Base-by-base conservation (phyloP, 345 rosid genomes). In the Aethionema arabicum region DNA sequence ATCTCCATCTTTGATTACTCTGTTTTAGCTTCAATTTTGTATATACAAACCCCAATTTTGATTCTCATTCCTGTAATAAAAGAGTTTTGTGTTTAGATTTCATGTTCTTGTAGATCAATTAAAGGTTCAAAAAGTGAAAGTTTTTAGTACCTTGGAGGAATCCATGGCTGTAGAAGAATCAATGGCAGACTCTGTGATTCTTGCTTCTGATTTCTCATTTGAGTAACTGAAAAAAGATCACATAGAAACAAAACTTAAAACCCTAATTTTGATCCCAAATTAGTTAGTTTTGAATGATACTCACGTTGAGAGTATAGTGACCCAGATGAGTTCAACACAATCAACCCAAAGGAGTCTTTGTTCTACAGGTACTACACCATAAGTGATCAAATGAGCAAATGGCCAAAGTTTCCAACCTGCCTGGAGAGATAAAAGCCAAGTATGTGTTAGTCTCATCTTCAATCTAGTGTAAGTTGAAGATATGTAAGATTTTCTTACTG, bases 391-490 rank as follows among this genome's bases (percentile, higher is more conserved):
- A 83, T 93, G 97, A 56, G 99, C 99, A 66, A 90, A 93, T 30
- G 99, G 99, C 99, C 99, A 93, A 42, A 93, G 91, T 69, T 93
- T 93, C 99, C 99, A 90, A 7, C 99, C 99, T 4, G 99, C 99
- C 99, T 93, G 84, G 66, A 65, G 2, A 32, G 52, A 65, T 32
- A 14, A 35, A 35, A 59, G 4, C 9, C 60, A 9, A 56, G 52
- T 13, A 52, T 7, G 35, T 39, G 68, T 35, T n/a, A 69, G 38
- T 44, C 53, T 53, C 31, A 70, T 48, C 74, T 35, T 52, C 6
- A 38, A 29, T 21, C 27, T 21, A 30, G 7, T 5, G 36, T 3
- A 38, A 0, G 9, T 10, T 6, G 31, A 11, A 30, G 8, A 13
- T 4, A 46, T 6, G 12, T 59, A 41, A 8, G 35, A 47, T 67